Evolutionary conservation across 768 basidiomycete genomes (phyloP).

Genomic region (Mycena kentingensis): DNA sequence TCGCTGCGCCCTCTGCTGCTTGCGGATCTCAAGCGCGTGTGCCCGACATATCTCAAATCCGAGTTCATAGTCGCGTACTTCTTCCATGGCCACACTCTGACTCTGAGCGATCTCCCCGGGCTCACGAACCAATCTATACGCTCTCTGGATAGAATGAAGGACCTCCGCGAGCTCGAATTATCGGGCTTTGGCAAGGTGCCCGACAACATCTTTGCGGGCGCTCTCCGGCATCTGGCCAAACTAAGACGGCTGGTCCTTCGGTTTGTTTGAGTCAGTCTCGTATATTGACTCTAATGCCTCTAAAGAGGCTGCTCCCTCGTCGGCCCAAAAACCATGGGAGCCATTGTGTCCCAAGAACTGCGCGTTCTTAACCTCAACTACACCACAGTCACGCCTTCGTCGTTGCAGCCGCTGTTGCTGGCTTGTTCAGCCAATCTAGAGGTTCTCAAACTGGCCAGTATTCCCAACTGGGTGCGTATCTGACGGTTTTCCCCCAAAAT

Average conservation of each 20-base stretch:
- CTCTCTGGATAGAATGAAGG: constrained; percentile 41
- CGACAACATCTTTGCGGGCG: constrained; percentile 52
- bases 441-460: constrained; percentile 63
- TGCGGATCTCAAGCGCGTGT: constrained; percentile 47
- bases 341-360: constrained; percentile 45
- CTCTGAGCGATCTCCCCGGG: constrained; percentile 53
- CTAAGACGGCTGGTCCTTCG: constrained; percentile 55
- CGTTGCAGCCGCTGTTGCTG: constrained; percentile 47
- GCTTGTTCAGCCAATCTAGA: constrained; percentile 44
- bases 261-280: constrained; percentile 32
- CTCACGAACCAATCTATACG: constrained; percentile 52
- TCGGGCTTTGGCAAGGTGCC: constrained; percentile 53
- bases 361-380: constrained; percentile 59
- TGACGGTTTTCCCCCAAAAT: constrained; percentile 8
- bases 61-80: constrained; percentile 64
- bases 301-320: constrained; percentile 63
- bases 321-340: constrained; percentile 48
- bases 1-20: constrained; percentile 52
- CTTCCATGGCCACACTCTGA: constrained; percentile 52
- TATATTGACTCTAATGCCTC: constrained; percentile 16
- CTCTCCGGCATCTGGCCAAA: constrained; percentile 45
- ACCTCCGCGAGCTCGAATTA: constrained; percentile 51
- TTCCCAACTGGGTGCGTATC: constrained; percentile 63
- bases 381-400: constrained; percentile 53
- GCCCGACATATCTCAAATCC: constrained; percentile 54